These are phyloP conservation scores for Rauvolfia tetraphylla DNA, from an alignment of 257 asterid species.

Conservation along the genomic window DNA sequence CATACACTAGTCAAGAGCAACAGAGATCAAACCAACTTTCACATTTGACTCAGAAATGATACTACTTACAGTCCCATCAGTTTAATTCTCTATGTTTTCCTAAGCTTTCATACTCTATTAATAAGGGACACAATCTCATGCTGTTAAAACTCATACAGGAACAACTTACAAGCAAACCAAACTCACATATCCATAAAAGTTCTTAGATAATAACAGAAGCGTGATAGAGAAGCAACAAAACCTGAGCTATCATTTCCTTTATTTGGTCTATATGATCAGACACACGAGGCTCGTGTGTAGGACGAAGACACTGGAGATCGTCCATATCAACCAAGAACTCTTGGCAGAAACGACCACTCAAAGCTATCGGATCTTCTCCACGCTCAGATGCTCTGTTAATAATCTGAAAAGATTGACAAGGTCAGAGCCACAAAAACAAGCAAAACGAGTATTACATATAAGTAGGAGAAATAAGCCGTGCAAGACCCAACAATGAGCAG, in stretches of 20 bases:
- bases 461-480: neutral
- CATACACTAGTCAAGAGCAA: neutral
- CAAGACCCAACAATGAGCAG: neutral
- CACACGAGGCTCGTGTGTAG: conserved; percentile 78
- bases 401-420: conserved; percentile 43
- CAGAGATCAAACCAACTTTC: neutral
- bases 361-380: conserved; percentile 56
- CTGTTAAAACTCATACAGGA: neutral
- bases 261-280: conserved; percentile 72
- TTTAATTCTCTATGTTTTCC: neutral
- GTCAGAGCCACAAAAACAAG: neutral
- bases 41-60: neutral
- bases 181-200: neutral
- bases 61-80: neutral
- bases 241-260: conserved; percentile 78
- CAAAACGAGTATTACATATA: neutral
- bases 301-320: conserved; percentile 79
- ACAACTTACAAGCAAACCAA: neutral
- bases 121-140: neutral
- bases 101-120: neutral
- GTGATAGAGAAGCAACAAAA: conserved; percentile 20
- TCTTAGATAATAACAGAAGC: neutral
- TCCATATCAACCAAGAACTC: conserved; percentile 78
- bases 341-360: conserved; percentile 72
- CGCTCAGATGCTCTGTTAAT: conserved; percentile 65